Base-by-base conservation (phyloP, 345 rosid species). In the Citrus glauca region DNA sequence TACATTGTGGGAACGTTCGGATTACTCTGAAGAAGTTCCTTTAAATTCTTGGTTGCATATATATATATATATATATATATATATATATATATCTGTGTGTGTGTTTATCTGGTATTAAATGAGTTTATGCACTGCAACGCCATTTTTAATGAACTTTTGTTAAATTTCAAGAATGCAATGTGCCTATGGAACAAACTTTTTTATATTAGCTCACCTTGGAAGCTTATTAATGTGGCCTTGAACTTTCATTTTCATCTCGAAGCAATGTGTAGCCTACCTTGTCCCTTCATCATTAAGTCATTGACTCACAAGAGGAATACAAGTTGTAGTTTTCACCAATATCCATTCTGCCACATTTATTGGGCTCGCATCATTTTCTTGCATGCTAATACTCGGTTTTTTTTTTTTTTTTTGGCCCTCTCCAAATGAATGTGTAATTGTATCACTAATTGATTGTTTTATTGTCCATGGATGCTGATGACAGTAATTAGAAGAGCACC, bases 401-500 rank as follows among this genome's bases (percentile, higher is more conserved):
- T 4, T 63, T 28, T 35, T 35, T 35, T 5, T 61, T 37, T 30
- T 7, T 8, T 38, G 2, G 42, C 11, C 20, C 66, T 25, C 11
- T 30, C 32, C 48, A n/a, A 35, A 60, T 60, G 38, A 74, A 33
- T n/a, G 42, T 59, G 5, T 33, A 3, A 32, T 20, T 53, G 63
- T 25, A 9, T 79, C 59, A 40, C 71, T 79, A 74, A 78, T 74
- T 28, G 64, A n/a, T 70, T 62, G 48, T 50, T 60, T 63, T 74
- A 42, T 33, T 37, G 60, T 67, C 72, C 66, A 24, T 38, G 3
- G 22, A 61, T 48, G 69, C 63, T 74, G 40, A 37, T 86, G 82
- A 66, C 89, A 94, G 98, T 94, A 32, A 93, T 94, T 78, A 85
- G 98, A 86, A 89, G 97, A 84, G 94, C 98, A 32, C 98, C 98